phyloP scores from a whole-genome alignment of 305 asterid genomes.

The Fraxinus paxiana region DNA sequence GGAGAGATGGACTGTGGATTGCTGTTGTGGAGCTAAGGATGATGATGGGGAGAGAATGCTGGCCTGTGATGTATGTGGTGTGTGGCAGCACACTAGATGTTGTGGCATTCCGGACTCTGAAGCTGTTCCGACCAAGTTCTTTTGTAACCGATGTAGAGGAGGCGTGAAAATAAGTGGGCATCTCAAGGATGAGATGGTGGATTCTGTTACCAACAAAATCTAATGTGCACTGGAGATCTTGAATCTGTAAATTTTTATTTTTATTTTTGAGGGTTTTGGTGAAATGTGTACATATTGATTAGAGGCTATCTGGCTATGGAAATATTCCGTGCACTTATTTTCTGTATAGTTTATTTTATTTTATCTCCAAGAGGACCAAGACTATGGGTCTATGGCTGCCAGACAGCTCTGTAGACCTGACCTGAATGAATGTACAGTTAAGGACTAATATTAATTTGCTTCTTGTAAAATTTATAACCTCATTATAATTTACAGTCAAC shows the following conservation, averaged over 20 bases:
- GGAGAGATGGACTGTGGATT: constrained; percentile 86
- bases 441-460: background rate
- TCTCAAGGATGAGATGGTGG: constrained; percentile 32
- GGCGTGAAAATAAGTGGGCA: constrained; percentile 19
- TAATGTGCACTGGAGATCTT: constrained; percentile 19
- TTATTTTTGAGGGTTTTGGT: constrained; percentile 6
- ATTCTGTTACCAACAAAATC: constrained; percentile 6
- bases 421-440: background rate
- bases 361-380: background rate
- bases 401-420: background rate
- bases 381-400: background rate
- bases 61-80: constrained; percentile 79
- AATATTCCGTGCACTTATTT: background rate
- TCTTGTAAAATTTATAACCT: background rate
- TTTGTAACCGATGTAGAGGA: constrained; percentile 47
- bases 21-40: constrained; percentile 81
- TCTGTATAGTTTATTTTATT: too few species aligned
- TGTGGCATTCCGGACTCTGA: constrained; percentile 62
- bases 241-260: constrained; percentile 19
- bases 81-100: constrained; percentile 95
- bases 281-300: constrained; percentile 16
- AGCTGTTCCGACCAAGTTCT: constrained; percentile 54
- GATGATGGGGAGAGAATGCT: constrained; percentile 95
- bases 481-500: too few species aligned
- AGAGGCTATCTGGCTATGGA: background rate